phyloP scores from a whole-genome alignment of 2,329 filamentous ascomycete genomes.

The Sclerotinia sclerotiorum region DNA sequence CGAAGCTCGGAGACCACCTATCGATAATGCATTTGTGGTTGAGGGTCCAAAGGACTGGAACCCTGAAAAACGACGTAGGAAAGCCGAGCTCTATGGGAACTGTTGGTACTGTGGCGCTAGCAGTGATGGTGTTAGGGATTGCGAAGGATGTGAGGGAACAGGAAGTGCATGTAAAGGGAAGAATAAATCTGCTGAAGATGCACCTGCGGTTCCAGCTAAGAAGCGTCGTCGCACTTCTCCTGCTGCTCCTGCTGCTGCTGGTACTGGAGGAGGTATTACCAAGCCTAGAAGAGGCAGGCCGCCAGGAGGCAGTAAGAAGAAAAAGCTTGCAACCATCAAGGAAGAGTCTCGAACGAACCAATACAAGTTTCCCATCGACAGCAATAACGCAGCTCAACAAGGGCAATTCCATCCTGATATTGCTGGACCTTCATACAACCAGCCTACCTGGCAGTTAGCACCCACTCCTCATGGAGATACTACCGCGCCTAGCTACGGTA shows the following conservation, averaged over 20 bases:
- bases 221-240: background rate
- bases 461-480: background rate
- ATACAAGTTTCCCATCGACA: background rate
- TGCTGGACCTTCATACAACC: background rate
- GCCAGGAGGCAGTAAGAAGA: background rate
- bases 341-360: background rate
- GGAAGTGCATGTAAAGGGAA: slow-evolving; percentile 4
- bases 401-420: background rate
- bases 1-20: slow-evolving; percentile 31
- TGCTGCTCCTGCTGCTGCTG: background rate
- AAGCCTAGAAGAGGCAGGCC: slow-evolving; percentile 20
- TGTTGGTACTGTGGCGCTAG: slow-evolving; percentile 27
- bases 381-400: background rate
- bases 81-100: slow-evolving; percentile 1
- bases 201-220: background rate
- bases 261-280: background rate
- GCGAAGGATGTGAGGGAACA: background rate
- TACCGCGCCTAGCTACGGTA: background rate
- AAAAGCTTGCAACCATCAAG: slow-evolving; percentile 4
- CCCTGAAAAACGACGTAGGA: slow-evolving; percentile 25
- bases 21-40: slow-evolving; percentile 33
- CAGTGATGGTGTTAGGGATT: slow-evolving; percentile 16
- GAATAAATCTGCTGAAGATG: background rate
- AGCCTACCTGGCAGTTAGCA: background rate
- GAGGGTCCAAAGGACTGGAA: slow-evolving; percentile 30